Percentiles rank a stretch among this genome's conserved stretches.
phyloP scores from a whole-genome alignment of 495 filamentous ascomycete species.

The Lasiosphaeriaceae sp. region DNA sequence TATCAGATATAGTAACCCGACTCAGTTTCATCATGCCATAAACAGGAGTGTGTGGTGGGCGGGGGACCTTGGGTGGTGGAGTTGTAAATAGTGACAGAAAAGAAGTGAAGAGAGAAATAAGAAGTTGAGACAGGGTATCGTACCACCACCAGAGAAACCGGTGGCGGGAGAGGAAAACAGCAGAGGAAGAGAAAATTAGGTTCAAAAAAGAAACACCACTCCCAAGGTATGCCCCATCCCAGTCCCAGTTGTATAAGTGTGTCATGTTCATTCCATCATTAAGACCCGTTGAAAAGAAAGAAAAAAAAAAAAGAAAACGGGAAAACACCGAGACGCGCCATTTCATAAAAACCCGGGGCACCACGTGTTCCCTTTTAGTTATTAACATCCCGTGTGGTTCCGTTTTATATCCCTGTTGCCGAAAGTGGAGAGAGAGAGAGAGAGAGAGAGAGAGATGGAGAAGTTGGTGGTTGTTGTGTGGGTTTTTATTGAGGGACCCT shows the following conservation, averaged over 20 bases:
- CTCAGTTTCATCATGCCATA: background rate
- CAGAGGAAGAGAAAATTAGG: constrained; percentile 7
- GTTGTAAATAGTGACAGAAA: background rate
- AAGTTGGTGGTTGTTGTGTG: constrained; percentile 3
- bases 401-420: constrained; percentile 1
- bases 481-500: constrained; percentile 13
- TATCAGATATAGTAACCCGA: background rate
- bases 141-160: constrained; percentile 7
- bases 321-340: constrained; percentile 9
- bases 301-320: background rate
- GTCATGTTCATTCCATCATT: constrained; percentile 1
- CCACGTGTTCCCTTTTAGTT: background rate
- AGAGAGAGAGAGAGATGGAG: background rate
- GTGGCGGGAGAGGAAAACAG: background rate
- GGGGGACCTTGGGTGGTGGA: background rate
- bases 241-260: background rate
- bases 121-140: constrained; percentile 15
- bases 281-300: background rate
- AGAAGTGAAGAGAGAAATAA: background rate
- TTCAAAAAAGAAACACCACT: constrained; percentile 4
- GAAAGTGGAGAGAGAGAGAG: background rate
- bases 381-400: constrained; percentile 5
- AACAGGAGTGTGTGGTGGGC: background rate
- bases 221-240: constrained; percentile 1
- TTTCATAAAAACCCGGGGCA: constrained; percentile 6